Conservation (phyloP, 139 green algal species). For the Deuterostichococcus epilithicus region DNA sequence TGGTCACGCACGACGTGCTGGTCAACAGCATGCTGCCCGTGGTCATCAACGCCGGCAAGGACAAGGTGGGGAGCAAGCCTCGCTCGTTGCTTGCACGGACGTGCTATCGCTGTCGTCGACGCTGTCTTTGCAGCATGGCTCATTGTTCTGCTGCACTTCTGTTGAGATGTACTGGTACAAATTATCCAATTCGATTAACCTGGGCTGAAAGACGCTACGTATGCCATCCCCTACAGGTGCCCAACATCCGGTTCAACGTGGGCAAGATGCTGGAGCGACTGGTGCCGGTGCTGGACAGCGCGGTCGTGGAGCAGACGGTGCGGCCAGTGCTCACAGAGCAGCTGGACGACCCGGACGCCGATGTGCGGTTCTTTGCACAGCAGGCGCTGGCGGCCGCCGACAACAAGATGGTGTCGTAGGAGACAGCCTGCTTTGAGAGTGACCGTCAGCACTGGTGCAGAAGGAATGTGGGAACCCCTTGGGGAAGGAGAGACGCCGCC, state of each 20-base stretch:
- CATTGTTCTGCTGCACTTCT: no score
- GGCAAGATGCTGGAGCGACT: slow-evolving; percentile 87
- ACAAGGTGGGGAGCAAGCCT: slow-evolving; percentile 49
- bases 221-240: slow-evolving; percentile 33
- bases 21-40: slow-evolving; percentile 82
- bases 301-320: slow-evolving; percentile 67
- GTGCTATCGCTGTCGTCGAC: no score
- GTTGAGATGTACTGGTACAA: no score
- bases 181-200: neutral
- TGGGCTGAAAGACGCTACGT: neutral
- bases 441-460: no score
- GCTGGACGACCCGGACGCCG: slow-evolving; percentile 77
- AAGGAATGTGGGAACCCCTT: no score
- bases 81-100: no score
- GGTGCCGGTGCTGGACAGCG: slow-evolving; percentile 63
- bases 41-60: slow-evolving; percentile 74
- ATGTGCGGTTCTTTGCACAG: slow-evolving; percentile 89
- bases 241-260: slow-evolving; percentile 95
- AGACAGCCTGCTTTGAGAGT: no score
- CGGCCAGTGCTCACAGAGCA: slow-evolving; percentile 82
- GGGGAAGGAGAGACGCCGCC: no score
- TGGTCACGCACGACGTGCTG: slow-evolving; percentile 79
- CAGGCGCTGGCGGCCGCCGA: slow-evolving; percentile 50
- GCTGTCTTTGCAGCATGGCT: no score
- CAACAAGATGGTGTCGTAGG: neutral